Conservation (phyloP, 345 rosid species). For the Populus alba region DNA sequence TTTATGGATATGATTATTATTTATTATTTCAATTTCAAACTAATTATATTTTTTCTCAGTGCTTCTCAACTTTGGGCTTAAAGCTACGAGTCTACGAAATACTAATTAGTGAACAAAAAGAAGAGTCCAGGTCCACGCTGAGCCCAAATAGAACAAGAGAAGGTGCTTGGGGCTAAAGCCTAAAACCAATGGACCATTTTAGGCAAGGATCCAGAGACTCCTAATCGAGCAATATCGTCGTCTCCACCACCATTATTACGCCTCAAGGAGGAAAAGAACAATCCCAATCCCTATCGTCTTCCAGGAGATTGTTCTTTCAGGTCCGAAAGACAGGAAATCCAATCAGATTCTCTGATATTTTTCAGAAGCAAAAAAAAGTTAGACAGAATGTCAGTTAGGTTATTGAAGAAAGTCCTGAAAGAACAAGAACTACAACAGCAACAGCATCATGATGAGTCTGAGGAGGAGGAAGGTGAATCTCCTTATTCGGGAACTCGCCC, state of each 20-base stretch:
- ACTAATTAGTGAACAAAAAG: neutral
- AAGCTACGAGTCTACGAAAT: neutral
- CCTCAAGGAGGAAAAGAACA: neutral
- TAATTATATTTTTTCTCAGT: neutral
- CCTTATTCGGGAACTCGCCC: conserved; percentile 34
- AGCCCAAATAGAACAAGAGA: neutral
- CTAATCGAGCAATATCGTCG: neutral
- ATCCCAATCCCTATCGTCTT: neutral
- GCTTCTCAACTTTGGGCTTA: neutral
- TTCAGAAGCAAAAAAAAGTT: neutral
- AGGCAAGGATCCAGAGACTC: neutral
- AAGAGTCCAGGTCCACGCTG: neutral
- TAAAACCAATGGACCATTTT: neutral
- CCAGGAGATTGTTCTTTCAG: no score
- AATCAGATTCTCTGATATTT: neutral
- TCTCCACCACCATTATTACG: neutral
- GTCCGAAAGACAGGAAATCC: neutral
- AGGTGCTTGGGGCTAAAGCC: neutral
- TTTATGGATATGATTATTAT: no score
- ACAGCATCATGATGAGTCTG: conserved; percentile 26
- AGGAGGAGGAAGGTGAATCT: conserved; percentile 38
- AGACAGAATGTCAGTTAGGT: conserved; percentile 64
- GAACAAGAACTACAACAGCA: conserved; percentile 60
- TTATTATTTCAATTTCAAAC: neutral
- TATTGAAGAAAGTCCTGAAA: conserved; percentile 68